Base-by-base conservation (phyloP, 257 asterid species). In the Coffea eugenioides region DNA sequence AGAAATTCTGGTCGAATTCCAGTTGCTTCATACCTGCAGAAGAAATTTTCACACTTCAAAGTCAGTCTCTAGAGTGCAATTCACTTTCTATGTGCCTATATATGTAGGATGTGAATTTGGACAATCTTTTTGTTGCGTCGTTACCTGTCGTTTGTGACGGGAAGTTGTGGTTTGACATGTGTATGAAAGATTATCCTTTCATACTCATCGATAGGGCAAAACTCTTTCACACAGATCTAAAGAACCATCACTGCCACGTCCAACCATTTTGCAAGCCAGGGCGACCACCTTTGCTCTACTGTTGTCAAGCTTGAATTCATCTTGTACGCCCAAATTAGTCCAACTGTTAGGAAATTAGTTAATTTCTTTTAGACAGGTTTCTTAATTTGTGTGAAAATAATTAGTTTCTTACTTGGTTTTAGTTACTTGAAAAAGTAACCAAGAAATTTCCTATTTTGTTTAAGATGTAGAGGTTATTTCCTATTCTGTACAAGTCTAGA, bases 181-280 rank as follows among this genome's bases (percentile, higher is more conserved):
- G 95, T 61, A 45, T 95, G 97, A 73, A 95, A 90, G 79, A 95
- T 85, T 23, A 89, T 85, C 80, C 82, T 90, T 74, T 95, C 98
- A 69, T 75, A 25, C 84, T 95, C 98, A 81, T 93, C 98, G 70
- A 86, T 41, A 65, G 92, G 89, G 85, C 98, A 95, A 64, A 95
- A 31, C 88, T 84, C 98, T 87, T 59, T 90, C 98, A 74, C 98
- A 95, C 75, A 93, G 94, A 84, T 93, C 97, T 41, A 92, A 77
- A 49, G 97, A 87, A 39, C 98, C 98, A 85, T 95, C 98, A 56
- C 92, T 91, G 66, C 98, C 98, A 21, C 98, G 98, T 1, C 98
- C 97, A 14, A 95, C 98, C 97, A 91, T 95, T 83, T 90, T 95
- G 87, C 98, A 93, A 41, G 95, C 97, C 49, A 95, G 34, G 34